Conservation (phyloP, 768 basidiomycete genomes). For the Amanita thiersii region DNA sequence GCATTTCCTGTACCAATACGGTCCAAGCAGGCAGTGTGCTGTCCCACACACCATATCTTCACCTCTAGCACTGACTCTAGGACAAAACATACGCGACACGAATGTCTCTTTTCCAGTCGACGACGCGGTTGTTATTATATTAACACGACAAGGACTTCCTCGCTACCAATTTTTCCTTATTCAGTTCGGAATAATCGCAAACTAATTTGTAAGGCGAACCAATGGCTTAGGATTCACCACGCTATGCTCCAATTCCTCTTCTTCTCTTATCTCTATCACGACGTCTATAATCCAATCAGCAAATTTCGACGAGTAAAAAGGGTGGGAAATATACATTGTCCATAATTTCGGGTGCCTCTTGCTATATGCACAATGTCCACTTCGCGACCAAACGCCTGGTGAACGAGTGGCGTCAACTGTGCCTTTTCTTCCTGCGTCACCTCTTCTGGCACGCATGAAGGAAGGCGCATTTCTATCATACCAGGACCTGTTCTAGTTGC, state of each 20-base stretch:
- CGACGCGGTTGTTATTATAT: conserved; percentile 30
- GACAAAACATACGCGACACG: conserved; percentile 45
- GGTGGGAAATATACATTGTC: conserved; percentile 19
- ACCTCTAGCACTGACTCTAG: conserved; percentile 19
- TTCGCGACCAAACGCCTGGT: conserved; percentile 30
- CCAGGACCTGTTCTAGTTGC: conserved; percentile 22
- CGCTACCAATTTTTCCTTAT: conserved; percentile 14
- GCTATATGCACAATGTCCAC: conserved; percentile 30
- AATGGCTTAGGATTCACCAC: conserved; percentile 22
- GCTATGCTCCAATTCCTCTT: conserved; percentile 25
- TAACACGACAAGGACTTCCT: conserved; percentile 25
- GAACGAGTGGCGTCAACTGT: conserved; percentile 20
- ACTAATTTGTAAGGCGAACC: conserved; percentile 21
- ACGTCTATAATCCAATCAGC: conserved; percentile 21
- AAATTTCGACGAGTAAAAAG: no score
- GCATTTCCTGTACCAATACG: conserved; percentile 39
- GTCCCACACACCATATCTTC: conserved; percentile 51
- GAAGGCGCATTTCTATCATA: conserved; percentile 30
- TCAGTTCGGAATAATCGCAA: conserved; percentile 1
- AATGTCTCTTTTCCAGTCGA: conserved; percentile 26
- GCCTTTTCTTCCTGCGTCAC: conserved; percentile 22
- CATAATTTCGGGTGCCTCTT: conserved; percentile 27
- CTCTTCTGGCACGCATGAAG: conserved; percentile 17
- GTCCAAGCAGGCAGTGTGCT: conserved; percentile 39
- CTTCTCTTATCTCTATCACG: conserved; percentile 32